Percentiles rank a stretch among this genome's conserved stretches.
These are phyloP conservation scores for Huiozyma naganishii DNA, from an alignment of 805 yeast genomes.

Conservation along the genomic window DNA sequence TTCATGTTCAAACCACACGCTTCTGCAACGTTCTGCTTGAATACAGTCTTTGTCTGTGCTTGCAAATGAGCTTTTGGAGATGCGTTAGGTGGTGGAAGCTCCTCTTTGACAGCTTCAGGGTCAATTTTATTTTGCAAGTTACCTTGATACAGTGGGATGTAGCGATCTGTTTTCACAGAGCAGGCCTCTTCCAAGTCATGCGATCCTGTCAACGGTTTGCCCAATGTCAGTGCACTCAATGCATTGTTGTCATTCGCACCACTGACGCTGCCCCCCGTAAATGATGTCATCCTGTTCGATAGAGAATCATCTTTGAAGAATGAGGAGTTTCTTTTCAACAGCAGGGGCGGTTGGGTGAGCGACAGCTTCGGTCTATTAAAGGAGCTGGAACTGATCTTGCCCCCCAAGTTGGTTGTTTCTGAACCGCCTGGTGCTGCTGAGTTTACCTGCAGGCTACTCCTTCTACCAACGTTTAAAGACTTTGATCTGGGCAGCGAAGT, in stretches of 20 bases:
- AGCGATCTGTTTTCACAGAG: constrained; percentile 38
- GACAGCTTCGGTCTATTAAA: constrained; percentile 19
- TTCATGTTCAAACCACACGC: constrained; percentile 87
- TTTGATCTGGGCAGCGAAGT: constrained; percentile 16
- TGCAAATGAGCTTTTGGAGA: constrained; percentile 35
- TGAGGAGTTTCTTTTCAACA: constrained; percentile 25
- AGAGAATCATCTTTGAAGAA: constrained; percentile 19
- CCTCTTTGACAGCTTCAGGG: constrained; percentile 26
- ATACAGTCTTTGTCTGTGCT: constrained; percentile 36
- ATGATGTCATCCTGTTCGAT: constrained; percentile 6
- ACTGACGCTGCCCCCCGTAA: background rate
- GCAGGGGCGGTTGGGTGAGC: constrained; percentile 24
- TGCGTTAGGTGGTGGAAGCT: constrained; percentile 36
- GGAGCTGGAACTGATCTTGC: background rate
- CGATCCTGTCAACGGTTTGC: background rate
- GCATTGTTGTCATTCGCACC: constrained; percentile 1
- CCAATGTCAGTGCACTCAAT: constrained; percentile 2
- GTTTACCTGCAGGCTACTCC: background rate
- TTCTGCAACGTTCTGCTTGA: constrained; percentile 77
- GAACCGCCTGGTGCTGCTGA: background rate
- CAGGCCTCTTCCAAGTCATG: constrained; percentile 2
- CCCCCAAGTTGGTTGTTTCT: too few relatives aligned
- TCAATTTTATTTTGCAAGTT: constrained; percentile 29
- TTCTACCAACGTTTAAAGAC: constrained; percentile 15
- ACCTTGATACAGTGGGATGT: constrained; percentile 47